Evolutionary conservation across 768 basidiomycete species (phyloP).

Genomic region (Inosperma sp.): DNA sequence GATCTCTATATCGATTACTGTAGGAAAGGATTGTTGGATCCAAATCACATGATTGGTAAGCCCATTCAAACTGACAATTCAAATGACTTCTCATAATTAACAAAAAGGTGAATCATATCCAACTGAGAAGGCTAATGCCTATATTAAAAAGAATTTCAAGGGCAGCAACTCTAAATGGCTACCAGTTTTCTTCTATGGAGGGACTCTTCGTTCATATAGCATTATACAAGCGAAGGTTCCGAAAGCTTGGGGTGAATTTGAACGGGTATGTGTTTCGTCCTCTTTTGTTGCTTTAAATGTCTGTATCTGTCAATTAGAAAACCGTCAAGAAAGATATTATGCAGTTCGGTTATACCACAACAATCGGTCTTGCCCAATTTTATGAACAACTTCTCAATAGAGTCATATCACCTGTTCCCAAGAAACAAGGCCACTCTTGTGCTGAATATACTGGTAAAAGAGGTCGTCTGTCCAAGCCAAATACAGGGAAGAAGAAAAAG

Average conservation of each 20-base stretch:
- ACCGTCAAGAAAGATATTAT: conserved; percentile 1
- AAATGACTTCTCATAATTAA: neutral
- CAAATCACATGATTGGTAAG: conserved; percentile 3
- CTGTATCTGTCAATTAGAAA: neutral
- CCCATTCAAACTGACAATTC: too few relatives aligned
- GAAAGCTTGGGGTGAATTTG: conserved; percentile 3
- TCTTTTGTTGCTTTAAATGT: neutral
- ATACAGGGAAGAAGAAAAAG: neutral
- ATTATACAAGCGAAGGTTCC: conserved; percentile 8
- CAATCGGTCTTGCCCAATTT: conserved; percentile 12
- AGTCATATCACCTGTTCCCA: conserved; percentile 9
- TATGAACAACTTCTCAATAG: conserved; percentile 10
- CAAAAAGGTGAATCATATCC: neutral
- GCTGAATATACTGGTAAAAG: neutral
- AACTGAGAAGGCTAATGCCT: neutral
- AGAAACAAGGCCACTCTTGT: neutral
- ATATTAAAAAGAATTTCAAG: neutral
- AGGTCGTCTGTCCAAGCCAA: neutral
- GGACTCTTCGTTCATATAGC: conserved; percentile 1
- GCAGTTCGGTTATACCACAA: conserved; percentile 8
- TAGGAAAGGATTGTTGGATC: conserved; percentile 9
- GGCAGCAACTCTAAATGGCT: neutral
- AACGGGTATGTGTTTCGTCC: neutral
- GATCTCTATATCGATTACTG: conserved; percentile 1
- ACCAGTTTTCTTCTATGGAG: neutral